Evolutionary conservation across 192 early-diverging fungal species (phyloP).

Genomic region (Linnemannia exigua): DNA sequence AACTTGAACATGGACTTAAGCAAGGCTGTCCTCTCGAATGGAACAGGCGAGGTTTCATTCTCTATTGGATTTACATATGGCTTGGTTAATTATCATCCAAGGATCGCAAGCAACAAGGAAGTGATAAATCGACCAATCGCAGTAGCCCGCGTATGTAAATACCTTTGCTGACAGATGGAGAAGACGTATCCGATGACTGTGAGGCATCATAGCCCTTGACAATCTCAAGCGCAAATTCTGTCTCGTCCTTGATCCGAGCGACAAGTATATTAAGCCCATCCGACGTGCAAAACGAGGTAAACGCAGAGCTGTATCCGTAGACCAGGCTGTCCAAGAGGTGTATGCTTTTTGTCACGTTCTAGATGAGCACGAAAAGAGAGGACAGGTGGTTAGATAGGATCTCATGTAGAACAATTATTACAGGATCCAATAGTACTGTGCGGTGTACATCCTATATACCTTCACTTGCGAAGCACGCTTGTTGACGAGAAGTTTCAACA

Average conservation of each 20-base stretch:
- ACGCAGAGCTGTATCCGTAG: slow-evolving; percentile 79
- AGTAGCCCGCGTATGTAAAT: not conserved
- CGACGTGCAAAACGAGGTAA: slow-evolving; percentile 85
- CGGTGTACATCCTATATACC: slow-evolving; percentile 49
- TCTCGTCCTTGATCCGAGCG: slow-evolving; percentile 81
- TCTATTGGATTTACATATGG: slow-evolving; percentile 9
- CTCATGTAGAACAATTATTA: not conserved
- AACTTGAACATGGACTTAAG: slow-evolving; percentile 93
- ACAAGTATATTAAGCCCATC: slow-evolving; percentile 87
- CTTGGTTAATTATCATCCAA: not conserved
- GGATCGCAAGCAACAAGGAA: not conserved
- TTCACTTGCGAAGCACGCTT: slow-evolving; percentile 71
- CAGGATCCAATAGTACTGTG: not conserved
- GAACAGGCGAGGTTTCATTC: slow-evolving; percentile 58
- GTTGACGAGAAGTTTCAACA: slow-evolving; percentile 81
- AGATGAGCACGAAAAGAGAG: not conserved
- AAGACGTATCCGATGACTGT: slow-evolving; percentile 49
- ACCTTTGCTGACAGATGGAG: slow-evolving; percentile 9
- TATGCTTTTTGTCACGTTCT: slow-evolving; percentile 79
- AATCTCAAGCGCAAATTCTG: slow-evolving; percentile 61
- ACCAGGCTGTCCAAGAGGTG: slow-evolving; percentile 86
- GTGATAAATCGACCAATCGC: not conserved
- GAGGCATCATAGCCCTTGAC: slow-evolving; percentile 26
- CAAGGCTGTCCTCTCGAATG: slow-evolving; percentile 80
- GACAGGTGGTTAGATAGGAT: not conserved